Evolutionary conservation across 371 early-diverging fungal species (phyloP).

Genomic region (Cokeromyces recurvatus): DNA sequence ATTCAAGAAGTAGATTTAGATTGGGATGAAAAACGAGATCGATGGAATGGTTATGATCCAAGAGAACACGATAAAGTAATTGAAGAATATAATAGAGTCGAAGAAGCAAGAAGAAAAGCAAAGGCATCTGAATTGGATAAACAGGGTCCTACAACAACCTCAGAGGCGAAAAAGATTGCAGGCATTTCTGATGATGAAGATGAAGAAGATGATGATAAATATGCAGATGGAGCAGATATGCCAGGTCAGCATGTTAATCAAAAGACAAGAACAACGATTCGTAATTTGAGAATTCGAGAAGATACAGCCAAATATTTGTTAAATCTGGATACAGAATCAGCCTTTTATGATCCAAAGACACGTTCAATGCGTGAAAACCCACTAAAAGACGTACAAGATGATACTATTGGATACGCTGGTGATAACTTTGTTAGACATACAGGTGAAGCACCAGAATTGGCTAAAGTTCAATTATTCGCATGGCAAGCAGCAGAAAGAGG

Average conservation of each 20-base stretch:
- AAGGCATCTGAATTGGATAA: slow-evolving; percentile 78
- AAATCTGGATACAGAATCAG: slow-evolving; percentile 91
- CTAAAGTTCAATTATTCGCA: slow-evolving; percentile 84
- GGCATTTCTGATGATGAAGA: slow-evolving; percentile 64
- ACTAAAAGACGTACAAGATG: slow-evolving; percentile 59
- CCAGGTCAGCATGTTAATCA: slow-evolving; percentile 88
- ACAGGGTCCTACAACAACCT: slow-evolving; percentile 50
- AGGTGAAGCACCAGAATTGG: slow-evolving; percentile 79
- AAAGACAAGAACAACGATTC: slow-evolving; percentile 90
- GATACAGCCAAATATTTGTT: slow-evolving; percentile 97
- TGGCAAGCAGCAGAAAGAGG: slow-evolving; percentile 90
- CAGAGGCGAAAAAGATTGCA: slow-evolving; percentile 53
- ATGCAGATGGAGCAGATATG: slow-evolving; percentile 87
- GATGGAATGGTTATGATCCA: slow-evolving; percentile 97
- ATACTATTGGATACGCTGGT: slow-evolving; percentile 68
- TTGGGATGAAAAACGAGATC: slow-evolving; percentile 95
- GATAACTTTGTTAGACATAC: slow-evolving; percentile 92
- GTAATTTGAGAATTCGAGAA: slow-evolving; percentile 97
- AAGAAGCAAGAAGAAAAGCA: slow-evolving; percentile 80
- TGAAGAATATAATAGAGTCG: slow-evolving; percentile 88
- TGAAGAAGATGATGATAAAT: slow-evolving; percentile 86
- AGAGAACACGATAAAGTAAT: slow-evolving; percentile 73
- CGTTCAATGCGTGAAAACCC: slow-evolving; percentile 98
- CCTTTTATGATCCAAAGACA: slow-evolving; percentile 98
- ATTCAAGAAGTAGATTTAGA: slow-evolving; percentile 74